These are phyloP conservation scores for Sugiyamaella novakii DNA, from an alignment of 1,139 yeast species.

Conservation along the genomic window DNA sequence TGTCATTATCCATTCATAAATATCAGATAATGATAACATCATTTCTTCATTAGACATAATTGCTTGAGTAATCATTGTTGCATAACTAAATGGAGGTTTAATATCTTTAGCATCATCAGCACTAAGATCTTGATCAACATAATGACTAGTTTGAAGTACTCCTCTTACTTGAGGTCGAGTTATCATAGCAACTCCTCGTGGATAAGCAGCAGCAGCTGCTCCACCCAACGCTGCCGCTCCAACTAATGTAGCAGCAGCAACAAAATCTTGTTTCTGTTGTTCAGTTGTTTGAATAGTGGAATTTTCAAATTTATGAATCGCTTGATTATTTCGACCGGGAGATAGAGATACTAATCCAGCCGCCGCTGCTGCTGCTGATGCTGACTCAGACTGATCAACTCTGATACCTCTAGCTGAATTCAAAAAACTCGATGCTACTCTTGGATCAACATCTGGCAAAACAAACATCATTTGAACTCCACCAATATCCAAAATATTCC, in stretches of 20 bases:
- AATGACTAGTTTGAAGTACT: conserved; percentile 32
- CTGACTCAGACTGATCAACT: neutral
- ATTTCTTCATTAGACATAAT: conserved; percentile 87
- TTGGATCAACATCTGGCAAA: conserved; percentile 86
- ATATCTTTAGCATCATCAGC: conserved; percentile 87
- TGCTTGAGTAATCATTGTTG: conserved; percentile 98
- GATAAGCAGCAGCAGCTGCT: conserved; percentile 34
- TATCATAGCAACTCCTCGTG: conserved; percentile 46
- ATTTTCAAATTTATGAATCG: conserved; percentile 4
- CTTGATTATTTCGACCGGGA: conserved; percentile 13
- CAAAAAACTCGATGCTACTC: conserved; percentile 31
- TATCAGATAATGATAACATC: conserved; percentile 84
- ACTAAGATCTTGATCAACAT: conserved; percentile 64
- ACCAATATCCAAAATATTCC: conserved; percentile 88
- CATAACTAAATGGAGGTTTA: conserved; percentile 96
- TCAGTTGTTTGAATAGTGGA: neutral
- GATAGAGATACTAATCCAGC: conserved; percentile 10
- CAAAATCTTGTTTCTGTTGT: conserved; percentile 11
- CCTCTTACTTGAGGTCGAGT: conserved; percentile 44
- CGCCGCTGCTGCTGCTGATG: conserved; percentile 7
- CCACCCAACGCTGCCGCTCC: conserved; percentile 15
- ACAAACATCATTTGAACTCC: conserved; percentile 99
- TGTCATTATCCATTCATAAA: conserved; percentile 83
- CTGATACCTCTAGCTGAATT: neutral
- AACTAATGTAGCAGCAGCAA: conserved; percentile 15